Evolutionary conservation across 306 rosid genomes (phyloP), one percentile per base, ranked within the genome.

Genomic region (Pyrus pyrifolia): DNA sequence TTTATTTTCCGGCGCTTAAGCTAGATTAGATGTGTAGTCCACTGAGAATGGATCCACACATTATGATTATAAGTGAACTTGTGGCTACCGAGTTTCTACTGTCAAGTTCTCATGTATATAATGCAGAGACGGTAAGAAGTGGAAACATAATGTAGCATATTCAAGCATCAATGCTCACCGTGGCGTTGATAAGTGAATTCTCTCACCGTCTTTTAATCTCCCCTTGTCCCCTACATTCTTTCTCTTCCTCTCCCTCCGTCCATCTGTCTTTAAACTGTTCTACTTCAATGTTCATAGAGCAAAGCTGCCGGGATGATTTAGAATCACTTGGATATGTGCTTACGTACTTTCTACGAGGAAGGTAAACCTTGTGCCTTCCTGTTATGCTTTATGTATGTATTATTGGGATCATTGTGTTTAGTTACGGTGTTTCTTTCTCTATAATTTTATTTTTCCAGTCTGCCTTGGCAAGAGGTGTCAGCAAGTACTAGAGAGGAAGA

Each of bases 401-500:
- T 40, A 0, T 80, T 40, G 45, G 45, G 45, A 40, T 3, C 12
- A 40, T 40, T 40, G 11, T 40, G 45, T 40, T 40, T 40, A 40
- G 45, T 9, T 40, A 40, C 45, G 45, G 58, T 90, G 75, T 86
- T 83, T 10, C 45, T 40, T 40, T 40, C 3, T 63, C 31, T 65
- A 58, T 81, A 46, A 63, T 25, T 84, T 81, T 18, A 81, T 57
- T 87, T 31, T 78, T 8, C 11, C 45, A 90, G 98, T 84, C 91
- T 95, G 76, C 98, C 98, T 72, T 92, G 98, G 98, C 98, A 95
- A 91, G 98, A 97, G 78, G 82, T 95, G 77, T 92, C 92, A 91
- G 98, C 98, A 3, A 96, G 97, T 62, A 95, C 84, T 67, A 95
- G 92, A 86, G 97, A 95, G 45, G 45, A 40, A 81, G 90, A 95